These are phyloP conservation scores for Microbotryum silenes-acaulis DNA, from an alignment of 1,284 basidiomycete genomes.

Conservation along the genomic window DNA sequence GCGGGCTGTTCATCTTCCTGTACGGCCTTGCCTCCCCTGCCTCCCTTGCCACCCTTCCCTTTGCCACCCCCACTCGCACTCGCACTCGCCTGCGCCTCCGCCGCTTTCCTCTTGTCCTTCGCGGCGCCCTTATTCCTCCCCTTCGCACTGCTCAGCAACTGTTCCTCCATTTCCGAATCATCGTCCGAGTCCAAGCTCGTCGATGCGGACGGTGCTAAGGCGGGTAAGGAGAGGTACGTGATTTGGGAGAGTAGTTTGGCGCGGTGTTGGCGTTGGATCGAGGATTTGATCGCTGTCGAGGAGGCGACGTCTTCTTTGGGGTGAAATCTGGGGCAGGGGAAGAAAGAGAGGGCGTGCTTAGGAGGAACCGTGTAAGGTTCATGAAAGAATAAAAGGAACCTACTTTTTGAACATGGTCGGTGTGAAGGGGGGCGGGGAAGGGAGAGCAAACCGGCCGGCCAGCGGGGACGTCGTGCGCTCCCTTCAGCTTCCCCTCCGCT, in stretches of 20 bases:
- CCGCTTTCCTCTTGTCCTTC: conserved; percentile 45
- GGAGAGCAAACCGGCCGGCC: too few species aligned
- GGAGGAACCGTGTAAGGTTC: too few species aligned
- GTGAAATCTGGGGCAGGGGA: conserved; percentile 55
- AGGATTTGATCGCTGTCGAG: conserved; percentile 91
- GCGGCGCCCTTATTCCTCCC: conserved; percentile 32
- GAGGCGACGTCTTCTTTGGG: conserved; percentile 80
- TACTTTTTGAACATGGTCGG: conserved; percentile 42
- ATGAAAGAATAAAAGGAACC: not conserved
- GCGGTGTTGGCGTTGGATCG: conserved; percentile 84
- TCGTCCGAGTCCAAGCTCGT: conserved; percentile 33
- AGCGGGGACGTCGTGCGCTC: too few species aligned
- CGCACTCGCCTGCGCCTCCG: not conserved
- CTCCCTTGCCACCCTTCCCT: conserved; percentile 37
- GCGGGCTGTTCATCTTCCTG: not conserved
- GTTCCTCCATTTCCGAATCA: conserved; percentile 38
- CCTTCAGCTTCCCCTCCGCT: too few species aligned
- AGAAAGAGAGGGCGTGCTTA: too few species aligned
- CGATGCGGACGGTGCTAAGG: conserved; percentile 14
- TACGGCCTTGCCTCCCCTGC: not conserved
- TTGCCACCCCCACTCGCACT: not conserved
- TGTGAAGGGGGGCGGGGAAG: too few species aligned
- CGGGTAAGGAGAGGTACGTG: conserved; percentile 51
- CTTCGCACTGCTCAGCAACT: conserved; percentile 42
- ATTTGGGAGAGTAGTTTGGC: conserved; percentile 72